Evolutionary conservation across 2,329 filamentous ascomycete species (phyloP), one percentile per base, ranked within the genome.

Genomic region (Apiospora hydei): DNA sequence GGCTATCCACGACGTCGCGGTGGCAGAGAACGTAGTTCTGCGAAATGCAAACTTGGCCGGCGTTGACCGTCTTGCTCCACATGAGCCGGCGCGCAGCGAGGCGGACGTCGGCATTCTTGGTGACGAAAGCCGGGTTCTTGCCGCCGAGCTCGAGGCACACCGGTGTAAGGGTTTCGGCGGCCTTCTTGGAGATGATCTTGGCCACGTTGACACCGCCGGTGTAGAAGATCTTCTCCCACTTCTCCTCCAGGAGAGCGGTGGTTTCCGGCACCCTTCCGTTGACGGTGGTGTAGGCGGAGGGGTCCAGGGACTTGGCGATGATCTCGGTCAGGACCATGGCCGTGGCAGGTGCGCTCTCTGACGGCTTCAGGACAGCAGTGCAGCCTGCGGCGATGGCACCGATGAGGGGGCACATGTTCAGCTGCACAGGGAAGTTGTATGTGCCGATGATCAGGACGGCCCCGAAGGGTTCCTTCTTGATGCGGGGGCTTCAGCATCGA

Each of bases 211-310:
- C 88, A 78, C 91, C 92, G 71, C 96, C 96, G 0, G 96, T 99
- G 85, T 98, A 99, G 86, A 96, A 95, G 79, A 99, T 97, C 88
- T 98, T 98, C 85, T 97, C 95, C 92, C 95, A 99, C 82, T 96
- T 96, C 85, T 95, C 90, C 72, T 96, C 90, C 46, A 99, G 88
- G 64, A 98, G 85, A 16, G 91, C 91, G 66, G 93, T 94, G 4
- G 93, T 95, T 86, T 98, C 94, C 4, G 92, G 87, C 26, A 98
- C 84, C 41, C 86, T 91, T 73, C 96, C 96, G 81, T 98, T 96
- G 76, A 98, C 86, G 72, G 94, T 89, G 47, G 86, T 85, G 83
- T 94, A 98, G 77, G 91, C 92, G 21, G 90, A 89, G 1, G 90
- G 89, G 80, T 98, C 96, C 70, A 99, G 90, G 51, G 89, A 88